These are phyloP conservation scores for Erodium maritimum DNA, from an alignment of 345 rosid genomes.

Conservation along the genomic window DNA sequence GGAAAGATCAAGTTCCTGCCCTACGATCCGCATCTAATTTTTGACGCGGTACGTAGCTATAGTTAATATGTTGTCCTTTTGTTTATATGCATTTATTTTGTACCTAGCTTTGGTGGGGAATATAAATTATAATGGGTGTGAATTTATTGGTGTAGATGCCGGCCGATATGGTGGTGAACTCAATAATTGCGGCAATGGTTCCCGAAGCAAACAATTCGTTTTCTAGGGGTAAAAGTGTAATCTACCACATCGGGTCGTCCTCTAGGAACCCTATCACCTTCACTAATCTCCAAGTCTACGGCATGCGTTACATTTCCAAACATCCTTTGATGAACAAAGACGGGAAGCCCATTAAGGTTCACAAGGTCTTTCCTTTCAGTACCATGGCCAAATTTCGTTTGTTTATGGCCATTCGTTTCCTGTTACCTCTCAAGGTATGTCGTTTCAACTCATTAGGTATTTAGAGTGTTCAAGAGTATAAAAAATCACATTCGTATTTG, in stretches of 20 bases:
- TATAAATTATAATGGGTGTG: too few relatives aligned
- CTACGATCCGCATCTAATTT: too few relatives aligned
- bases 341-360: slow-evolving; percentile 24
- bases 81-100: too few relatives aligned
- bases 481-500: too few relatives aligned
- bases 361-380: slow-evolving; percentile 2
- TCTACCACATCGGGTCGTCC: slow-evolving; percentile 28
- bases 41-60: too few relatives aligned
- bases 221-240: not conserved
- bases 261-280: slow-evolving; percentile 12
- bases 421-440: slow-evolving; percentile 19
- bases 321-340: slow-evolving; percentile 26
- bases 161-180: slow-evolving; percentile 27
- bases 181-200: slow-evolving; percentile 15
- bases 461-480: too few relatives aligned
- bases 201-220: slow-evolving; percentile 3
- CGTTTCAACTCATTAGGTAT: too few relatives aligned
- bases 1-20: slow-evolving; percentile 62
- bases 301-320: slow-evolving; percentile 12
- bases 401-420: slow-evolving; percentile 20
- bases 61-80: too few relatives aligned
- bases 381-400: slow-evolving; percentile 21
- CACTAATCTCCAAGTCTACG: slow-evolving; percentile 11
- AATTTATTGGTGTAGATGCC: slow-evolving; percentile 13
- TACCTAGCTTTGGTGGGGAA: too few relatives aligned